Evolutionary conservation across 208 protist species (phyloP).

Genomic region (Naegleria lovaniensis): DNA sequence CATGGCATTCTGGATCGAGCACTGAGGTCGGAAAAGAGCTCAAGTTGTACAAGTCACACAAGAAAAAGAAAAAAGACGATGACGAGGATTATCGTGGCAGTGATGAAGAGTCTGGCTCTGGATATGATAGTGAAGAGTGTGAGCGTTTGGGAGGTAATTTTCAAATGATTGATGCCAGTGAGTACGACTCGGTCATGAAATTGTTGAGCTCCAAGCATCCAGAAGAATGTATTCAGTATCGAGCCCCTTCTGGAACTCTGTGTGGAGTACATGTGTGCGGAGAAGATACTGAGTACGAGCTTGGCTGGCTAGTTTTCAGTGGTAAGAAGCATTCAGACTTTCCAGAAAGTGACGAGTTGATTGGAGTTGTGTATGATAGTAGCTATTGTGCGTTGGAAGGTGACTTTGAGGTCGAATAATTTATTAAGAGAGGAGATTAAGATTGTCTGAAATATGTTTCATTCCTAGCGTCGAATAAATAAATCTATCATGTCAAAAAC

Average conservation of each 20-base stretch:
- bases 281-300: not conserved
- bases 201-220: not conserved
- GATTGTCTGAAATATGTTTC: too few relatives aligned
- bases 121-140: not conserved
- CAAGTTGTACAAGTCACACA: not conserved
- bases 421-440: too few relatives aligned
- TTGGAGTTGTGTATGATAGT: not conserved
- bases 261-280: not conserved
- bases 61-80: not conserved
- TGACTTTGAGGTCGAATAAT: too few relatives aligned
- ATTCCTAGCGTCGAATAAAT: too few relatives aligned
- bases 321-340: not conserved
- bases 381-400: not conserved
- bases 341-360: not conserved
- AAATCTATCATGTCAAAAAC: too few relatives aligned
- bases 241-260: not conserved
- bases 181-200: not conserved
- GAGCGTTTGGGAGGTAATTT: not conserved
- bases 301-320: not conserved
- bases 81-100: not conserved
- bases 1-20: not conserved
- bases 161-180: not conserved
- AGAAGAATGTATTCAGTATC: not conserved
- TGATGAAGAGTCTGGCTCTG: not conserved
- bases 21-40: not conserved